phyloP scores from a whole-genome alignment of 805 yeast species.

The Hanseniaspora thailandica region DNA sequence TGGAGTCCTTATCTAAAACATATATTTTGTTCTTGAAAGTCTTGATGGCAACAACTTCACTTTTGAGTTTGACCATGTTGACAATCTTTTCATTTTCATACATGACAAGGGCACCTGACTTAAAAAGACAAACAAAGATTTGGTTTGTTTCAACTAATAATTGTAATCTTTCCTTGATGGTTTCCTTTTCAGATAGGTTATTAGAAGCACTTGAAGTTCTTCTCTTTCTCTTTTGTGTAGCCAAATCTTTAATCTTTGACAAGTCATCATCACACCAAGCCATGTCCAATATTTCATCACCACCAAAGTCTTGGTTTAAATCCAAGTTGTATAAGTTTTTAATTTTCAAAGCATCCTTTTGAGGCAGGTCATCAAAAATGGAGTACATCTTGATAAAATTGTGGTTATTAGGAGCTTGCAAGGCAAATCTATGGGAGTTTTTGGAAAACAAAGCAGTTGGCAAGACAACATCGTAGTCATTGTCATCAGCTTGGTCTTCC shows the following conservation, averaged over 20 bases:
- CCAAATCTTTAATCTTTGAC: constrained; percentile 7
- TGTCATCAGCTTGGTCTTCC: neutral
- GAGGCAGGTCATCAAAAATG: constrained; percentile 7
- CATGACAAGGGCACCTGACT: constrained; percentile 26
- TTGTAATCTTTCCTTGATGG: neutral
- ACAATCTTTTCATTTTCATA: constrained; percentile 30
- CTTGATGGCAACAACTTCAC: constrained; percentile 30
- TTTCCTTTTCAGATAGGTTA: constrained; percentile 16
- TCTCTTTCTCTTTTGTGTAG: constrained; percentile 11
- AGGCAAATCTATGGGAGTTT: constrained; percentile 13
- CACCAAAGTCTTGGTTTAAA: constrained; percentile 10
- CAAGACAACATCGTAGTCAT: neutral
- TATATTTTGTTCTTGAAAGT: constrained; percentile 29
- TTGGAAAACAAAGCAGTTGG: constrained; percentile 13
- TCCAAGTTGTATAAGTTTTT: constrained; percentile 9
- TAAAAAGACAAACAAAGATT: constrained; percentile 24
- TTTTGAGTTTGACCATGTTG: constrained; percentile 28
- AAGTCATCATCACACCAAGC: constrained; percentile 13
- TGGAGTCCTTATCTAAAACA: constrained; percentile 26
- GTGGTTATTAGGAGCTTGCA: constrained; percentile 13
- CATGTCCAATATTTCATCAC: constrained; percentile 11
- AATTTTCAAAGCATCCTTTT: constrained; percentile 1
- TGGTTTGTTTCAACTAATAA: constrained; percentile 19
- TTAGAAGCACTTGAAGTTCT: constrained; percentile 1
- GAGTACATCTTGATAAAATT: constrained; percentile 9